Evolutionary conservation across 2,329 filamentous ascomycete genomes (phyloP), one percentile per base, ranked within the genome.

Genomic region (Aspergillus fumigatiaffinis): DNA sequence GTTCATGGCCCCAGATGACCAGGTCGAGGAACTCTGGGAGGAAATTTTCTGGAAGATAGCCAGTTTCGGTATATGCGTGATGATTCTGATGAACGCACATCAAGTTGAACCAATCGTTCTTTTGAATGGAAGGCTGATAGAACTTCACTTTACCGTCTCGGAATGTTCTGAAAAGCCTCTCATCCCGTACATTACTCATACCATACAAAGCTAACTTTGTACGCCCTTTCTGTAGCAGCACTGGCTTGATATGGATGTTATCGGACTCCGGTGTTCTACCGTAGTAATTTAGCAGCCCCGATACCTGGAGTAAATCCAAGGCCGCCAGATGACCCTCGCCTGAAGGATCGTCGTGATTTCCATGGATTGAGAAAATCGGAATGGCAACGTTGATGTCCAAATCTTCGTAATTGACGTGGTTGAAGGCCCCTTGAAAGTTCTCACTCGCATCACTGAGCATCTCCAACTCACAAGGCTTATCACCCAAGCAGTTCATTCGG

Each of bases 301-400:
- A 91, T 1, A 94, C 88, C 72, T 97, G 92, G 3, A 99, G 82
- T 17, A 99, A 77, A 72, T 99, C 94, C 10, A 99, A 82, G 0
- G 93, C 92, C 61, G 94, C 95, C 63, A 89, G 88, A 71, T 96
- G 91, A 10, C 92, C 94, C 68, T 97, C 92, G 9, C 94, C 94
- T n/a, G 92, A 95, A 0, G 94, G 94, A 71, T 99, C 94, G 70
- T 99, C 94, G 71, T 99, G 94, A 69, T 99, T 99, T 49, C 94
- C 94, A 68, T 99, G 95, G 44, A 99, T 99, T 0, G 93, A 96
- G 71, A 99, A 99, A 28, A 99, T 92, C 0, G 94, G 94, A 55
- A 97, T 97, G 1, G 92, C 91, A 59, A 99, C 86, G 68, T 99
- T 99, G 74, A 99, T 97, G 67, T 99, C 91, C 25, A 91, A 86